Percentiles rank a stretch among this genome's conserved stretches.
Conservation (phyloP, 306 rosid species). For the Casuarina glauca region DNA sequence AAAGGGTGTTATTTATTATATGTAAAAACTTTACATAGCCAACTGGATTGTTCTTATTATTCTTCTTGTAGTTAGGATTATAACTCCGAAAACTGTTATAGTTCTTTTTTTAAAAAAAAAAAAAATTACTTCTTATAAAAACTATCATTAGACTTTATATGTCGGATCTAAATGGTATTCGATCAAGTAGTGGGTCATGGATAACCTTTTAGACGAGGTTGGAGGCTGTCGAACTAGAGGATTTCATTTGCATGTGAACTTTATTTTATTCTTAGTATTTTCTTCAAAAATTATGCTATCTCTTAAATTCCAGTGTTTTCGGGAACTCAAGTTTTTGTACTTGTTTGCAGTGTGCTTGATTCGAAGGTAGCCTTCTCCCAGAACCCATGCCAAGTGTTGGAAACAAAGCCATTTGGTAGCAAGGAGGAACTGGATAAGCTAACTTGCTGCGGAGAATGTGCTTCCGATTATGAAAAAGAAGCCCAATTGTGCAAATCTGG, state of each 20-base stretch:
- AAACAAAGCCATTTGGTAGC: constrained; percentile 48
- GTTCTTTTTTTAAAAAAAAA: no score
- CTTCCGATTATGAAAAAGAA: constrained; percentile 73
- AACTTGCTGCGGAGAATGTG: constrained; percentile 70
- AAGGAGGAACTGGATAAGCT: constrained; percentile 60
- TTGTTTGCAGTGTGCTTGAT: constrained; percentile 61
- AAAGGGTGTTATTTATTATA: background rate
- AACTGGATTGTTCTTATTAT: no score
- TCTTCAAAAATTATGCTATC: background rate
- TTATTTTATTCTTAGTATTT: background rate
- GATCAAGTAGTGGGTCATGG: no score
- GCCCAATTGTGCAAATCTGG: constrained; percentile 59
- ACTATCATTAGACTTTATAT: no score
- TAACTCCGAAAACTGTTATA: no score
- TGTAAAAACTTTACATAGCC: background rate
- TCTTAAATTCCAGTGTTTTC: constrained; percentile 4
- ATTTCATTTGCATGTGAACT: background rate
- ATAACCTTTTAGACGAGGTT: background rate
- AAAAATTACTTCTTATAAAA: no score
- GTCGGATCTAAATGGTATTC: no score
- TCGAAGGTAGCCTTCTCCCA: constrained; percentile 49
- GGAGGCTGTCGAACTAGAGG: background rate
- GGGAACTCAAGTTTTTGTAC: constrained; percentile 26
- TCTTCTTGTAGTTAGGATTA: no score
- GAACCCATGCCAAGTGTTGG: constrained; percentile 39